Base-by-base conservation (phyloP, 148 eudicot genomes). In the Rhododendron simsii region DNA sequence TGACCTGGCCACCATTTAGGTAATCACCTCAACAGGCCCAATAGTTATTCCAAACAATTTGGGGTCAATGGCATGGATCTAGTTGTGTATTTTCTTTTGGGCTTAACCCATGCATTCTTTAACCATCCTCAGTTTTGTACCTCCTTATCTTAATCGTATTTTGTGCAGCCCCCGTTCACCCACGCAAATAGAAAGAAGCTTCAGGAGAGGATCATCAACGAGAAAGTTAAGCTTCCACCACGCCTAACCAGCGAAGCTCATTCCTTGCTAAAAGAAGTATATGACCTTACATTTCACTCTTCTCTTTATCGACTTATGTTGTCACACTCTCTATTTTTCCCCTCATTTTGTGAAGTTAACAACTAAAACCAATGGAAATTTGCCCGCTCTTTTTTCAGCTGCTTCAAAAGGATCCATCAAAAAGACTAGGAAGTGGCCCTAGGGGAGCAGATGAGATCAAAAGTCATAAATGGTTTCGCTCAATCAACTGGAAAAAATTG, bases 151-250 rank as follows among this genome's bases (percentile, higher is more conserved):
- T 33, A 8, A 37, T 39, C 1, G 10, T 81, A 84, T 45, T 74
- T 87, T 74, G 76, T 87, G 84, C 96, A 96, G 98, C 98, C 98
- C 67, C 98, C 98, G 57, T 96, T 86, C 87, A 86, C 93, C 4
- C 98, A 95, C 85, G 80, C 94, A 73, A 96, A 93, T 87, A 90
- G 98, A 89, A 91, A 95, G 91, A 96, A 95, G 93, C 96, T 96
- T 80, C 98, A 96, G 91, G 95, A 95, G 88, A 93, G 86, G 86
- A 96, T 96, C 79, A 89, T 93, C 84, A 95, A 93, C 37, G 98
- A 94, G 80, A 96, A 92, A 86, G 87, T 96, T 87, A 96, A 93
- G 90, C 94, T 94, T 91, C 98, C 92, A 37, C 96, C 98, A 84
- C 93, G 95, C 84, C 87, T 96, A 84, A 90, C 88, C 84, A 87